Evolutionary conservation across 352 stramenopile species (phyloP).

Genomic region (Pythium brassicae): DNA sequence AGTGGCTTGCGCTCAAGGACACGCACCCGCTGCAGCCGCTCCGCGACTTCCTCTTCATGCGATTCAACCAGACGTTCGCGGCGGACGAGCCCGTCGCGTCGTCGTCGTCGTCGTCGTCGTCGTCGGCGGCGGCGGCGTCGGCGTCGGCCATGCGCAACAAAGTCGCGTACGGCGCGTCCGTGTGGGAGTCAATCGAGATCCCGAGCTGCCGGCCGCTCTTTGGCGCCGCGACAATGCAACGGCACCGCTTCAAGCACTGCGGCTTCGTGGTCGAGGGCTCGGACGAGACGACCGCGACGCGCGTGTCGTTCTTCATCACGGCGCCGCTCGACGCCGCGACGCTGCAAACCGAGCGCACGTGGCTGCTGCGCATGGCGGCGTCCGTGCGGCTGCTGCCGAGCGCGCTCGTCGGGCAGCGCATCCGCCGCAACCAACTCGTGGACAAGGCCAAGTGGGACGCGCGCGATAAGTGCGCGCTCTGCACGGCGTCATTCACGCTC

Average conservation of each 20-base stretch:
- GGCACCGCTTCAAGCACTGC: slow-evolving; percentile 46
- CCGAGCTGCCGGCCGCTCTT: slow-evolving; percentile 47
- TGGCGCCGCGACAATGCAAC: slow-evolving; percentile 38
- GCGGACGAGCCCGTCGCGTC: slow-evolving; percentile 27
- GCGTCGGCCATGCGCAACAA: neutral
- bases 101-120: too few species aligned
- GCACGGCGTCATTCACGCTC: slow-evolving; percentile 56
- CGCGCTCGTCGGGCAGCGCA: slow-evolving; percentile 68
- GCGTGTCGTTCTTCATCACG: slow-evolving; percentile 75
- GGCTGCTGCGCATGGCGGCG: slow-evolving; percentile 53
- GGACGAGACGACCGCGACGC: slow-evolving; percentile 53
- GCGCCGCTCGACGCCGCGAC: slow-evolving; percentile 30
- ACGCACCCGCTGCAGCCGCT: slow-evolving; percentile 40
- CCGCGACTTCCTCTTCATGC: slow-evolving; percentile 81
- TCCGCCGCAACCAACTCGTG: slow-evolving; percentile 55
- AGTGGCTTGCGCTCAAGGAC: slow-evolving; percentile 78
- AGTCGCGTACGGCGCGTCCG: slow-evolving; percentile 47
- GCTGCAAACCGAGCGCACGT: slow-evolving; percentile 40
- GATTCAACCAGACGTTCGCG: slow-evolving; percentile 61
- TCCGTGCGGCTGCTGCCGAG: slow-evolving; percentile 55
- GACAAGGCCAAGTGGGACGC: slow-evolving; percentile 55
- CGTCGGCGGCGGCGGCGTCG: too few species aligned
- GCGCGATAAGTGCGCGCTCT: slow-evolving; percentile 60
- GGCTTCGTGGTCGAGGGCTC: slow-evolving; percentile 77
- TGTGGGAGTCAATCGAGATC: slow-evolving; percentile 67